Conservation (phyloP, 140 eudicot species). For the Anethum foeniculum region DNA sequence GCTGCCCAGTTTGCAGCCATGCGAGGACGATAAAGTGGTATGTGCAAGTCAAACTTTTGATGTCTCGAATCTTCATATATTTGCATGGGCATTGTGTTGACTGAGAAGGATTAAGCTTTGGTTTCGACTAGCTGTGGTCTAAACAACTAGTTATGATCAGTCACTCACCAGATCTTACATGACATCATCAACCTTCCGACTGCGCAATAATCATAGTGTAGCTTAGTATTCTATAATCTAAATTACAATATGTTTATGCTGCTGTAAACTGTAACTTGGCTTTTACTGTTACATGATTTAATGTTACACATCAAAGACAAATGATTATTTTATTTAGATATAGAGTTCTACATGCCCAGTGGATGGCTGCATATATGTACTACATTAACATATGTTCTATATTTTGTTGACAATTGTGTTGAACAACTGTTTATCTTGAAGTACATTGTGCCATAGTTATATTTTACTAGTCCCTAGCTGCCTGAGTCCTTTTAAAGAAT, state of each 20-base stretch:
- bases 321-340: background rate
- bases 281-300: background rate
- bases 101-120: conserved; percentile 1
- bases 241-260: background rate
- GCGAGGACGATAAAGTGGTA: conserved; percentile 34
- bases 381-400: background rate
- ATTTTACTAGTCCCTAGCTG: background rate
- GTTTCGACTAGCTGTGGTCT: background rate
- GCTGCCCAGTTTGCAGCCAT: conserved; percentile 87
- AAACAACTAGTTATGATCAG: background rate
- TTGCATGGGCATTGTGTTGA: background rate
- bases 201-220: background rate
- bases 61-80: background rate
- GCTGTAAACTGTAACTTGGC: background rate
- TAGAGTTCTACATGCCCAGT: background rate
- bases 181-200: conserved; percentile 1
- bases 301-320: conserved; percentile 3
- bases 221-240: background rate
- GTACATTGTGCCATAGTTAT: background rate
- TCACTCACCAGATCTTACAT: background rate
- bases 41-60: background rate
- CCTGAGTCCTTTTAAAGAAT: background rate
- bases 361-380: background rate
- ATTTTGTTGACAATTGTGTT: background rate
- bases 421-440: background rate